Conservation (phyloP, 257 asterid species). For the Fraxinus americana region DNA sequence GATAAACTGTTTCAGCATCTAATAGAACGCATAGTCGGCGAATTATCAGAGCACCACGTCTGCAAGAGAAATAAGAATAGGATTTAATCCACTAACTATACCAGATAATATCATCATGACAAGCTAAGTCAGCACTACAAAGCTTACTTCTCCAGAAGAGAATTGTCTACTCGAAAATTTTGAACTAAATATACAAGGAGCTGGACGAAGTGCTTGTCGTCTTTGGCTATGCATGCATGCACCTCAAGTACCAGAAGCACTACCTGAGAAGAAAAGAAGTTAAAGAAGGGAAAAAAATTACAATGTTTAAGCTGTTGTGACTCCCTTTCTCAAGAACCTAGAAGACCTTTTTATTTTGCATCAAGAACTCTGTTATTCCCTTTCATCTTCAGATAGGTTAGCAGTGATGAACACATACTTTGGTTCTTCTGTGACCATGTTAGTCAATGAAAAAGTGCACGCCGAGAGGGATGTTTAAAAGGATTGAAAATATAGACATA, state of each 20-base stretch:
- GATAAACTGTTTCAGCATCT: constrained; percentile 87
- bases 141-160: constrained; percentile 91
- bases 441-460: constrained; percentile 12
- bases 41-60: constrained; percentile 94
- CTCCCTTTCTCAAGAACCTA: not conserved
- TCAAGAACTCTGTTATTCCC: no score
- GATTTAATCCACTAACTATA: constrained; percentile 21
- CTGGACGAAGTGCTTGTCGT: constrained; percentile 76
- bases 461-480: not conserved
- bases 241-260: constrained; percentile 96
- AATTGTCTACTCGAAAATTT: constrained; percentile 70
- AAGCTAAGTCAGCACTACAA: constrained; percentile 16
- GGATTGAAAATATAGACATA: not conserved
- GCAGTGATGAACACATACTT: no score
- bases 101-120: not conserved
- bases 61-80: constrained; percentile 37
- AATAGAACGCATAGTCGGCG: constrained; percentile 90
- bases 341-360: no score
- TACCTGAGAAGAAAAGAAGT: constrained; percentile 52
- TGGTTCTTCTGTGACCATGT: not conserved
- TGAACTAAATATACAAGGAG: constrained; percentile 74
- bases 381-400: no score
- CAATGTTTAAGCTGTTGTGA: constrained; percentile 2
- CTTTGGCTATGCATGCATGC: constrained; percentile 97
- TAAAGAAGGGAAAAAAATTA: constrained; percentile 11